phyloP scores from a whole-genome alignment of 2,329 filamentous ascomycete species.

The Trichoderma koningiopsis region DNA sequence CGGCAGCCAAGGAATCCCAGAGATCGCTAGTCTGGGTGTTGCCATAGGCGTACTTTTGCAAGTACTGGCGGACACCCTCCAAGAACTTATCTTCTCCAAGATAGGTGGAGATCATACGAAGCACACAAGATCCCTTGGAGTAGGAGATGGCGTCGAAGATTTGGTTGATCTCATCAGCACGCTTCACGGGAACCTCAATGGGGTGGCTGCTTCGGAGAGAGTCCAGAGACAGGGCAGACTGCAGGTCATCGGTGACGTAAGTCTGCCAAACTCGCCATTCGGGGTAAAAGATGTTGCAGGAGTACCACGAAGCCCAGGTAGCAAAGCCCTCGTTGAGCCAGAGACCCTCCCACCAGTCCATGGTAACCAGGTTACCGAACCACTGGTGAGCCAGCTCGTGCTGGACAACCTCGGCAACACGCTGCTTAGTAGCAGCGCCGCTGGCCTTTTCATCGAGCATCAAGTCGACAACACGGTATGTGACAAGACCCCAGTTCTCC shows the following conservation, averaged over 20 bases:
- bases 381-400: slow-evolving; percentile 97
- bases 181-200: slow-evolving; percentile 94
- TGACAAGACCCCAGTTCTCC: slow-evolving; percentile 98
- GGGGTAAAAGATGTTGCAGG: slow-evolving; percentile 91
- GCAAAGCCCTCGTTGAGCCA: slow-evolving; percentile 97
- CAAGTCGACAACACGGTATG: slow-evolving; percentile 82
- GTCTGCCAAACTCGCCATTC: slow-evolving; percentile 99
- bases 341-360: slow-evolving; percentile 98
- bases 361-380: slow-evolving; percentile 97
- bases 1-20: slow-evolving; percentile 84
- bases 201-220: slow-evolving; percentile 93
- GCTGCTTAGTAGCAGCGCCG: slow-evolving; percentile 85
- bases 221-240: slow-evolving; percentile 83
- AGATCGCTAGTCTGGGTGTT: slow-evolving; percentile 91
- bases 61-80: slow-evolving; percentile 84
- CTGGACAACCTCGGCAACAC: slow-evolving; percentile 92
- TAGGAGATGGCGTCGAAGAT: slow-evolving; percentile 99
- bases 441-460: slow-evolving; percentile 90
- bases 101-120: slow-evolving; percentile 97
- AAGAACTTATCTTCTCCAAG: slow-evolving; percentile 91
- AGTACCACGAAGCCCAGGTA: slow-evolving; percentile 60
- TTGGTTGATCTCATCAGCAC: slow-evolving; percentile 94
- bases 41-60: slow-evolving; percentile 95
- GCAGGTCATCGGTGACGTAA: slow-evolving; percentile 90
- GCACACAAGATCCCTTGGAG: slow-evolving; percentile 91